phyloP scores from a whole-genome alignment of 192 early-diverging fungal genomes.

The Gryganskiella cystojenkinii region DNA sequence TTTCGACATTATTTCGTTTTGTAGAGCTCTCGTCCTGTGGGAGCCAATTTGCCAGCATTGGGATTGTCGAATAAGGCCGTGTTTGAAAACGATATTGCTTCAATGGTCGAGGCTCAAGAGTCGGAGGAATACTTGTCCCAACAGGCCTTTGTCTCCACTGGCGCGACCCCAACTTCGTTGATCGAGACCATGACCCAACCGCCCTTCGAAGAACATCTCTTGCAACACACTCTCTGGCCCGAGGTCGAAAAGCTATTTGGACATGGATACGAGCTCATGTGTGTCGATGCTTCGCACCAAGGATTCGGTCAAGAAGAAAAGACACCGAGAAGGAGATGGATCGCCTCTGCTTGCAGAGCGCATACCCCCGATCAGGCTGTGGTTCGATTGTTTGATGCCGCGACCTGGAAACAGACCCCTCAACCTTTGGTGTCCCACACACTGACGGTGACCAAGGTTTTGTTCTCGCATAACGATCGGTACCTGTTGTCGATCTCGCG shows the following conservation, averaged over 20 bases:
- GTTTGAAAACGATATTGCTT: conserved; percentile 61
- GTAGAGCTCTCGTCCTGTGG: conserved; percentile 68
- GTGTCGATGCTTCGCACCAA: conserved; percentile 76
- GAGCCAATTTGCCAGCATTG: conserved; percentile 88
- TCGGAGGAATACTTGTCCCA: conserved; percentile 68
- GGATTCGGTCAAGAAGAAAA: too few relatives aligned
- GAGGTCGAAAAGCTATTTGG: conserved; percentile 97
- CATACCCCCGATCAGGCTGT: conserved; percentile 76
- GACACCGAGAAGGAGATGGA: conserved; percentile 50
- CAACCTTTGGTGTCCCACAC: conserved; percentile 73
- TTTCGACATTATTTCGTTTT: too few relatives aligned
- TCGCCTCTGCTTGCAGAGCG: conserved; percentile 84
- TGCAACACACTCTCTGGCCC: conserved; percentile 95
- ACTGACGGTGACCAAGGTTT: conserved; percentile 85
- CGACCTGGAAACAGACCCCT: conserved; percentile 74
- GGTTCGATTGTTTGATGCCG: conserved; percentile 76
- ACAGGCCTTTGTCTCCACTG: conserved; percentile 67
- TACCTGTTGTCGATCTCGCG: conserved; percentile 84
- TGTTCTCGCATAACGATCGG: conserved; percentile 81
- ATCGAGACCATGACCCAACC: conserved; percentile 63
- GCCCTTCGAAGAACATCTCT: conserved; percentile 90
- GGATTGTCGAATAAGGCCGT: conserved; percentile 98
- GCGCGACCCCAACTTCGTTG: conserved; percentile 56
- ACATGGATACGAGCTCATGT: conserved; percentile 94
- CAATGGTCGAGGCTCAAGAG: conserved; percentile 59